Conservation (phyloP, 192 early-diverging fungal species). For the Lobosporangium transversale region DNA sequence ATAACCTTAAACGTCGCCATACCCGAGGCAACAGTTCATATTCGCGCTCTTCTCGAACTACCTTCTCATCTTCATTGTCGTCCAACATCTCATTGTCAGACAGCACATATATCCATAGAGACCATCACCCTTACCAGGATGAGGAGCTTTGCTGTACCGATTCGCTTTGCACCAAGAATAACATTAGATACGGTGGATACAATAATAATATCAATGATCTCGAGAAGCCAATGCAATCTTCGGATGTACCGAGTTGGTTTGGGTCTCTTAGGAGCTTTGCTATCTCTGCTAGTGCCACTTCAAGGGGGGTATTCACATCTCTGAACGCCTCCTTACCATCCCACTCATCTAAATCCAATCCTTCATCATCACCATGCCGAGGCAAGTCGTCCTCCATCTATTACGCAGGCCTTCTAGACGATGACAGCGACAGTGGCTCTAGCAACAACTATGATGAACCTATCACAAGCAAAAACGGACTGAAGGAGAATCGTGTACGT, state of each 20-base stretch:
- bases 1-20: constrained; percentile 39
- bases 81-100: not conserved
- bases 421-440: constrained; percentile 6
- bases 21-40: constrained; percentile 18
- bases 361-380: constrained; percentile 14
- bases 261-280: constrained; percentile 43
- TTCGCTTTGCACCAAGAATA: not conserved
- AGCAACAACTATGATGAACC: constrained; percentile 26
- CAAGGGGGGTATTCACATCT: constrained; percentile 37
- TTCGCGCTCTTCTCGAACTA: constrained; percentile 10
- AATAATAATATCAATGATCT: not conserved
- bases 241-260: constrained; percentile 34
- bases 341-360: constrained; percentile 3
- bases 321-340: constrained; percentile 14
- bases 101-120: no score
- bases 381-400: constrained; percentile 41
- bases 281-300: constrained; percentile 27
- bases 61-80: not conserved
- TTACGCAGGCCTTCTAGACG: constrained; percentile 16
- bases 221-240: not conserved
- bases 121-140: not conserved
- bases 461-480: constrained; percentile 30
- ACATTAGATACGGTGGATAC: no score
- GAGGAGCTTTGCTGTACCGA: not conserved
- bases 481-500: constrained; percentile 41